phyloP scores from a whole-genome alignment of 1,284 basidiomycete species.

The Peniophora sp. region DNA sequence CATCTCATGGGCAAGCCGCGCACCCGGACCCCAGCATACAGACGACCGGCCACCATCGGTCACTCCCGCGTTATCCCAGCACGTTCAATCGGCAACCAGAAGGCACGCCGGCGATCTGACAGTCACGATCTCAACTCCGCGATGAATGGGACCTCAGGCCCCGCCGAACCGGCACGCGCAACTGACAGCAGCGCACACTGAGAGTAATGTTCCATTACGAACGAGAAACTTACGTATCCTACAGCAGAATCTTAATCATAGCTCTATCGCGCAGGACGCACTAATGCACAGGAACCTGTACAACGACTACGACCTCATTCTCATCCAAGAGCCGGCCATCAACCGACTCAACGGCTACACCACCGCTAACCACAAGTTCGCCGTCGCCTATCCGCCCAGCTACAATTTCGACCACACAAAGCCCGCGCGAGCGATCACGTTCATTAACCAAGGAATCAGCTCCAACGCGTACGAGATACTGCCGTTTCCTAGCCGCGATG shows the following conservation, averaged over 20 bases:
- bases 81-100: neutral
- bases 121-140: neutral
- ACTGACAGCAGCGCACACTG: neutral
- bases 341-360: neutral
- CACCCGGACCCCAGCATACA: neutral
- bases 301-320: neutral
- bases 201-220: neutral
- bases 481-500: neutral
- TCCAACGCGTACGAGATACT: neutral
- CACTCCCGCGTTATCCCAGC: no score
- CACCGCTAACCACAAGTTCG: neutral
- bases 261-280: neutral
- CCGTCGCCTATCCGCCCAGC: neutral
- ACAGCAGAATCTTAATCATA: neutral
- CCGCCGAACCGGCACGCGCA: neutral
- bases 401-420: neutral
- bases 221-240: neutral
- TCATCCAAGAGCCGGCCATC: neutral
- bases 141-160: neutral
- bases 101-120: no score
- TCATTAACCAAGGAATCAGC: neutral
- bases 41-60: neutral
- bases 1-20: neutral
- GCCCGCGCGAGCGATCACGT: neutral
- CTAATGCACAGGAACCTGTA: neutral